These are phyloP conservation scores for Ogataea zsoltii DNA, from an alignment of 805 yeast genomes.

Conservation along the genomic window DNA sequence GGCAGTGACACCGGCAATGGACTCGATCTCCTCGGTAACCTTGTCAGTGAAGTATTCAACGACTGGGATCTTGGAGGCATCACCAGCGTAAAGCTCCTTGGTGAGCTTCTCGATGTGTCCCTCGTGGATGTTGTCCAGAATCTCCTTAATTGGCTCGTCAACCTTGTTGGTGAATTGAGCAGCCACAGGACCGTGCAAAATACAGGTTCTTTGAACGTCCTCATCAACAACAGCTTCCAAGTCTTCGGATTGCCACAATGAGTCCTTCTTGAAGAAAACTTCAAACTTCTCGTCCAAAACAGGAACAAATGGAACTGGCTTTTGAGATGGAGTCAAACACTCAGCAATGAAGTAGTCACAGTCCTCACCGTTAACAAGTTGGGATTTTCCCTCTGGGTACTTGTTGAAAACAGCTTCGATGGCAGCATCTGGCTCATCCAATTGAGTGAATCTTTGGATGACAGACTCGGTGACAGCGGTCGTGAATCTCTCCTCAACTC, in stretches of 20 bases:
- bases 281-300: constrained; percentile 92
- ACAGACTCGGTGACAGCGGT: constrained; percentile 58
- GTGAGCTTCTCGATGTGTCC: constrained; percentile 79
- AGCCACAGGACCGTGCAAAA: constrained; percentile 97
- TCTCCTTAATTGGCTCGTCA: constrained; percentile 90
- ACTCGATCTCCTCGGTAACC: constrained; percentile 43
- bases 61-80: constrained; percentile 72
- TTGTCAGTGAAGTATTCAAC: constrained; percentile 88
- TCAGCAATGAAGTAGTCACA: constrained; percentile 85
- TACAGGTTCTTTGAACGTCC: constrained; percentile 99
- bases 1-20: constrained; percentile 40
- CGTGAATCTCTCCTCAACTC: constrained; percentile 96
- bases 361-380: constrained; percentile 92
- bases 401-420: constrained; percentile 60
- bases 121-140: constrained; percentile 83
- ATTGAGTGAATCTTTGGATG: constrained; percentile 69
- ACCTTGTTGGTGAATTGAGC: constrained; percentile 85
- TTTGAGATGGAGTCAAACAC: constrained; percentile 82
- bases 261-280: constrained; percentile 96
- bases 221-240: constrained; percentile 93
- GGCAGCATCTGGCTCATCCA: constrained; percentile 65
- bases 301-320: constrained; percentile 98
- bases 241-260: constrained; percentile 98
- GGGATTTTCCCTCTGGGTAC: constrained; percentile 75
- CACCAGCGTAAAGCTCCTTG: constrained; percentile 68